Base-by-base conservation (phyloP, 225 moss, liverwort and hornwort species). In the Lunularia cruciata region DNA sequence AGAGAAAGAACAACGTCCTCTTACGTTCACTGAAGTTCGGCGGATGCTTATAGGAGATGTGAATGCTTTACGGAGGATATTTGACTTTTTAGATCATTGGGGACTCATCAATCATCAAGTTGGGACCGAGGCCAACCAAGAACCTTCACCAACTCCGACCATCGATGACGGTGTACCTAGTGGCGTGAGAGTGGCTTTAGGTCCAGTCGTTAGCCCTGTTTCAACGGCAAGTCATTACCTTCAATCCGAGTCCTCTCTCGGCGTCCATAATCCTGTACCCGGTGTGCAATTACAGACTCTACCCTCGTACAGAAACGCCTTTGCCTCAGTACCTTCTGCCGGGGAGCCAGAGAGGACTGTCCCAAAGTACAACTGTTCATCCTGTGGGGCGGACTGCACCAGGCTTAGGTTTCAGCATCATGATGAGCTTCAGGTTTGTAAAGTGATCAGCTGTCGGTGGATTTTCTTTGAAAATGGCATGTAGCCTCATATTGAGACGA, bases 81-180 rank as follows among this genome's bases (percentile, higher is more conserved):
- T 95, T 58, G 95, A 95, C 59, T 95, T 95, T 74, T 72, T 95
- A 75, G 90, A 90, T 67, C 88, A 95, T 45, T 95, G 92, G 95
- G 95, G 95, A 38, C 85, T 95, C 52, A 95, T 95, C 71, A 95
- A 95, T 78, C 77, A 96, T 75, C 90, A 87, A 36, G 83, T 82
- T 57, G 67, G 76, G 8, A 60, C 38, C 60, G 92, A 90, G 12
- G 46, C 52, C 60, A 73, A 76, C 60, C 68, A 60, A 63, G 60
- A 53, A 9, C 83, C 61, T 16, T 42, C 69, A 34, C 78, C 82
- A 32, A 63, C 76, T 23, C 71, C 81, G 33, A 88, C 73, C 18
- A 71, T 83, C 39, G 73, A 92, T 43, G 92, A 89, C 56, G 76
- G 87, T 72, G 76, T 75, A 69, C 92, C 90, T 49, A 86, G 81